Conservation (phyloP, 495 filamentous ascomycete genomes). For the Podospora pseudopauciseta region DNA sequence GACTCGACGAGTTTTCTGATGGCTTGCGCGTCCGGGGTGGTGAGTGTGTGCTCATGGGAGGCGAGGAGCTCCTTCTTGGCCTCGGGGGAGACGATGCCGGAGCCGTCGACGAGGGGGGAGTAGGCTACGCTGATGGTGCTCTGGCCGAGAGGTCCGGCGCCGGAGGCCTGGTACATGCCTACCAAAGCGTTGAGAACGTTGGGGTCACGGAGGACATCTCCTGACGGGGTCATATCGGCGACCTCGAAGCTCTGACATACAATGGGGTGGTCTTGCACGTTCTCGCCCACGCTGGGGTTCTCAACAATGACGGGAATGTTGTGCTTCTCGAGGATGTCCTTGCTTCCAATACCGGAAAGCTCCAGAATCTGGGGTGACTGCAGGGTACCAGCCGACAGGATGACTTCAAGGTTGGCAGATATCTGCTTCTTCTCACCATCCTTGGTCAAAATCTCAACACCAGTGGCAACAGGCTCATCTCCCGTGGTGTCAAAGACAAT, state of each 20-base stretch:
- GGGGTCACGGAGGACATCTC: conserved; percentile 43
- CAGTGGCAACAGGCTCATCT: conserved; percentile 31
- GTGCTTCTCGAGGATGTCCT: conserved; percentile 58
- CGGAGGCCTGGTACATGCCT: conserved; percentile 33
- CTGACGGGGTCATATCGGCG: conserved; percentile 37
- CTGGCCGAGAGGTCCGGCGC: conserved; percentile 37
- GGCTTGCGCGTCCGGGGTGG: not conserved
- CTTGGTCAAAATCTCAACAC: conserved; percentile 32
- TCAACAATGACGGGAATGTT: conserved; percentile 67
- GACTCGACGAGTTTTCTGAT: conserved; percentile 34
- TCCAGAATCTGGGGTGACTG: conserved; percentile 60
- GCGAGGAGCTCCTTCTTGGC: conserved; percentile 30
- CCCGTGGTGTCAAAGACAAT: conserved; percentile 30
- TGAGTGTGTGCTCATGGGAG: conserved; percentile 20
- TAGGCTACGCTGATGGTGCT: conserved; percentile 42
- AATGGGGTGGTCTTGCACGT: conserved; percentile 49
- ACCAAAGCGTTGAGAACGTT: conserved; percentile 34
- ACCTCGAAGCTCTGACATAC: conserved; percentile 42
- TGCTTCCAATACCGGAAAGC: conserved; percentile 72
- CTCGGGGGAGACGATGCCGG: conserved; percentile 29
- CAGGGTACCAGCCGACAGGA: conserved; percentile 57
- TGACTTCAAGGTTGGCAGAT: conserved; percentile 47
- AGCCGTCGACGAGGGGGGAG: conserved; percentile 39
- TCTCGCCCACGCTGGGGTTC: conserved; percentile 74
- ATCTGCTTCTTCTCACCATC: conserved; percentile 26